phyloP scores from a whole-genome alignment of 163 green algal species.

The Scenedesmus sp. region DNA sequence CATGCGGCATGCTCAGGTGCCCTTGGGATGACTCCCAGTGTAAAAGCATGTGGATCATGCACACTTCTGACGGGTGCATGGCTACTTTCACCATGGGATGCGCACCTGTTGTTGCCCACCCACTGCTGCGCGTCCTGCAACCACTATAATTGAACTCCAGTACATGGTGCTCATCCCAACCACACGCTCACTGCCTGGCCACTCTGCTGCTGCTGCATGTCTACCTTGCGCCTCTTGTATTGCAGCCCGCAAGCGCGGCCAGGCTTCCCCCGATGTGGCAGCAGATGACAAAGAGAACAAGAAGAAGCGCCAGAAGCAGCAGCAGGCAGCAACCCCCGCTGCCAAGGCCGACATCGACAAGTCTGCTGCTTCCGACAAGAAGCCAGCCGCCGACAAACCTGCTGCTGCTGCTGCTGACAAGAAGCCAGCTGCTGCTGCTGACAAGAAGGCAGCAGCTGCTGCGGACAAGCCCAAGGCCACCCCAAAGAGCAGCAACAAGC shows the following conservation, averaged over 20 bases:
- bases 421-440: background rate
- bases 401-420: no score
- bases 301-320: conserved; percentile 36
- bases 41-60: no score
- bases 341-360: background rate
- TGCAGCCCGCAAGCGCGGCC: conserved; percentile 28
- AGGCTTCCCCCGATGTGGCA: conserved; percentile 13
- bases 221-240: background rate
- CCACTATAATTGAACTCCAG: no score
- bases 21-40: background rate
- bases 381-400: background rate
- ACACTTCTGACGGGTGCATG: no score
- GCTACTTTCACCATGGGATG: no score
- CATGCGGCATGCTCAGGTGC: background rate
- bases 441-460: background rate
- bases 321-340: background rate
- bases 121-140: no score
- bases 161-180: no score
- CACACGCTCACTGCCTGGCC: no score
- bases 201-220: background rate
- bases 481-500: conserved; percentile 6
- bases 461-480: background rate
- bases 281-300: conserved; percentile 2
- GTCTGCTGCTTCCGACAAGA: background rate
- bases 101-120: no score